Conservation (phyloP, 2,329 filamentous ascomycete species). For the Fusarium buharicum region DNA sequence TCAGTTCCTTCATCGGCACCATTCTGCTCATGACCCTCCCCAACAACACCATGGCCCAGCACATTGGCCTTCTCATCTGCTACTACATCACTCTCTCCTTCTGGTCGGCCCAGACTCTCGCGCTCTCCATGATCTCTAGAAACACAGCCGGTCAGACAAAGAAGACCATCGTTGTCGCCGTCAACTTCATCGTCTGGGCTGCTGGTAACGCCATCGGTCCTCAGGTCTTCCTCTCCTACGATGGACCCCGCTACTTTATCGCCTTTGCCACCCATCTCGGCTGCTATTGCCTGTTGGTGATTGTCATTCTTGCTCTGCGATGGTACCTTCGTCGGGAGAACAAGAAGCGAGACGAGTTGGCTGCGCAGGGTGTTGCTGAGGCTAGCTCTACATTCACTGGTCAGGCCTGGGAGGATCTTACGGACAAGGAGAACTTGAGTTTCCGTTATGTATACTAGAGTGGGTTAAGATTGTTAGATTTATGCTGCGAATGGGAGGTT, state of each 20-base stretch:
- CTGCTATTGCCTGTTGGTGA: conserved; percentile 71
- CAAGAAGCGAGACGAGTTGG: conserved; percentile 63
- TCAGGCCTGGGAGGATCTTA: conserved; percentile 71
- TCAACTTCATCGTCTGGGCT: conserved; percentile 77
- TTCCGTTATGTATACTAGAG: conserved; percentile 63
- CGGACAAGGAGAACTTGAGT: conserved; percentile 68
- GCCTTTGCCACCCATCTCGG: conserved; percentile 76
- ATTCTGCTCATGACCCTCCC: conserved; percentile 69
- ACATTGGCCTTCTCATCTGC: conserved; percentile 72
- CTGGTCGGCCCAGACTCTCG: conserved; percentile 77
- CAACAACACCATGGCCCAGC: background rate
- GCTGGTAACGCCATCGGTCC: conserved; percentile 72
- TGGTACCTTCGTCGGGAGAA: conserved; percentile 69
- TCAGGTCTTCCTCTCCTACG: conserved; percentile 26
- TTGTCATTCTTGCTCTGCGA: conserved; percentile 67
- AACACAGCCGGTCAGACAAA: conserved; percentile 81
- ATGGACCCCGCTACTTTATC: conserved; percentile 70
- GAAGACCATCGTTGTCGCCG: conserved; percentile 73
- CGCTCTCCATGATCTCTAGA: conserved; percentile 73
- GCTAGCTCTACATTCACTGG: conserved; percentile 48
- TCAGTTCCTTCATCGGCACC: conserved; percentile 72
- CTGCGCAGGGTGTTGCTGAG: conserved; percentile 54
- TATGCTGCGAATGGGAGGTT: background rate
- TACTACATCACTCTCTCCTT: conserved; percentile 84
- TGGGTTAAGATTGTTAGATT: background rate